These are phyloP conservation scores for Clathrus columnatus DNA, from an alignment of 768 basidiomycete genomes.

Conservation along the genomic window DNA sequence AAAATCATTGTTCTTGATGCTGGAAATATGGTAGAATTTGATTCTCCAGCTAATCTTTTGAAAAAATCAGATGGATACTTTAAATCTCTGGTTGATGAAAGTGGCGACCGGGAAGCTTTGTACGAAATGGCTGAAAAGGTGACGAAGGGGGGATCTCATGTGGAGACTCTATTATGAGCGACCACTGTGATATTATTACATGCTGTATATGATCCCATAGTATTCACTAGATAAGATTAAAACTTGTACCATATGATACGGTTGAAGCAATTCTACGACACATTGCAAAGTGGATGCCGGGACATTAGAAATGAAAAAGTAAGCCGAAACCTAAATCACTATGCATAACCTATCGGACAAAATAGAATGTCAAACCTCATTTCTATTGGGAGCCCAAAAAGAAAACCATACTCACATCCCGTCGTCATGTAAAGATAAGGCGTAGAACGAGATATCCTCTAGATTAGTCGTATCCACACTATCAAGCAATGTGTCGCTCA, in stretches of 20 bases:
- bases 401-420: constrained; percentile 26
- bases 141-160: too few species aligned
- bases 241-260: too few species aligned
- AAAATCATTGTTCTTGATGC: constrained; percentile 24
- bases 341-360: constrained; percentile 31
- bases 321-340: constrained; percentile 36
- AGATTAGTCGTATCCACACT: background rate
- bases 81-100: constrained; percentile 19
- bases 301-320: constrained; percentile 32
- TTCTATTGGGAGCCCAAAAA: background rate
- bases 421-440: constrained; percentile 29
- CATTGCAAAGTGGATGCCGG: constrained; percentile 27
- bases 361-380: background rate
- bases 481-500: constrained; percentile 24
- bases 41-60: constrained; percentile 27
- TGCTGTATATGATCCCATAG: too few species aligned
- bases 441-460: constrained; percentile 29
- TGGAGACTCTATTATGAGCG: too few species aligned
- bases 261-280: constrained; percentile 30
- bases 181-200: too few species aligned
- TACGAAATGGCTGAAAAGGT: constrained; percentile 14
- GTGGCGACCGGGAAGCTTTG: constrained; percentile 17
- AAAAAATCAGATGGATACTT: constrained; percentile 20
- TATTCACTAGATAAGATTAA: too few species aligned
- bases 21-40: constrained; percentile 26